Base-by-base conservation (phyloP, 2,329 filamentous ascomycete genomes). In the Metarhizium album region DNA sequence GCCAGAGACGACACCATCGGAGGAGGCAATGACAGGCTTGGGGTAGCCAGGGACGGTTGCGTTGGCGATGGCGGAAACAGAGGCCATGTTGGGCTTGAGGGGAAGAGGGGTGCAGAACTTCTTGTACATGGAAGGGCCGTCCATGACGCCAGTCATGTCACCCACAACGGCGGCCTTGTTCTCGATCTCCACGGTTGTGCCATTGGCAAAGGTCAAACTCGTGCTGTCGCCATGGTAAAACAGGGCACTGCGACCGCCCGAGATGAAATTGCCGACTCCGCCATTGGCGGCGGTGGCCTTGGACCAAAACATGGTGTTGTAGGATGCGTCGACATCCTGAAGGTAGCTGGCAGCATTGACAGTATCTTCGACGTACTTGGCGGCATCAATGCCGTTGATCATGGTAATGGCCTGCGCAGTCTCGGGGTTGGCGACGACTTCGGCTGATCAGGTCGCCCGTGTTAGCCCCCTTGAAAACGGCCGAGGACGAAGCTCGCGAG, bases 291-390 rank as follows among this genome's bases (percentile, higher is more conserved):
- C 57, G 2, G 54, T 57, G 24, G 50, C 48, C 47, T 59, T 56
- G 45, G 57, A 51, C 45, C 58, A 67, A 50, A 71, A 70, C 63
- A 69, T 63, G 47, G 58, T 60, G 58, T 71, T 71, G 59, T 70
- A 71, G 1, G 62, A 62, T 4, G 60, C 53, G 33, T 64, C 62
- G 11, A 54, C 50, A 46, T 64, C 62, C 11, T 60, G 61, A 45
- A 56, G 55, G 31, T 46, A 55, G 16, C 51, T 58, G 20, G 54
- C 58, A 22, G 49, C 45, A 37, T 57, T 55, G 31, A 57, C 49
- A 24, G 49, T 49, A 9, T 62, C 55, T 6, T 57, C 49, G 35
- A 64, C 35, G 29, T 51, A 62, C 24, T 59, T 54, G 23, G 51
- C 46, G 1, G 62, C 59, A 13, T 57, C 54, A 16, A 57, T 40